Percentiles rank a stretch among this genome's conserved stretches.
Evolutionary conservation across 768 basidiomycete species (phyloP).

Genomic region (Kwoniella newhampshirensis): DNA sequence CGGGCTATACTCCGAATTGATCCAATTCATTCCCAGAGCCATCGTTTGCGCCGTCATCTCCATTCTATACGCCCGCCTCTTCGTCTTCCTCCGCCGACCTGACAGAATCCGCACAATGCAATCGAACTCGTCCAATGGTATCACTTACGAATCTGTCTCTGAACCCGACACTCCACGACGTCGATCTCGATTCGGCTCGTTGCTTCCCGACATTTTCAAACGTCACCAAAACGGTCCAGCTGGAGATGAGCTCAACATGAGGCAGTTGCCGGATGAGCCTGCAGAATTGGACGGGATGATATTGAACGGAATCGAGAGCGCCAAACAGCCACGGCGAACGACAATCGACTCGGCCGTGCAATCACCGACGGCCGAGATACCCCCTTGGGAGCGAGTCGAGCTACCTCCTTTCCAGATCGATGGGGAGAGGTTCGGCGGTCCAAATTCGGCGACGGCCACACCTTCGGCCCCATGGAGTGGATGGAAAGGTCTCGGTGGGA

Average conservation of each 20-base stretch:
- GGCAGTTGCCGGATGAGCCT: no score
- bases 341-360: no score
- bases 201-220: constrained; percentile 5
- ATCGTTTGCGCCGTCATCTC: constrained; percentile 48
- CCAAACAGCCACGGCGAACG: no score
- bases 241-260: no score
- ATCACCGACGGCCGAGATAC: constrained; percentile 27
- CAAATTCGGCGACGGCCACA: constrained; percentile 4
- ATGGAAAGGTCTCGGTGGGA: constrained; percentile 36
- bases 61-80: constrained; percentile 50
- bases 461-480: constrained; percentile 26
- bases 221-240: constrained; percentile 5
- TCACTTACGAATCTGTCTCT: constrained; percentile 8
- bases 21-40: constrained; percentile 53
- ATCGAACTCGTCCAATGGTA: constrained; percentile 26
- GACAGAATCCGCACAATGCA: constrained; percentile 50
- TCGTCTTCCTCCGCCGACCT: constrained; percentile 54
- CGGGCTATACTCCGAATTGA: constrained; percentile 51
- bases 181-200: constrained; percentile 3
- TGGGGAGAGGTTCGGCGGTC: constrained; percentile 41
- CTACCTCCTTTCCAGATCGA: constrained; percentile 51
- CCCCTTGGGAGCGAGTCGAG: constrained; percentile 53
- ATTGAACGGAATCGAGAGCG: no score
- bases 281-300: no score
- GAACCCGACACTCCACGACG: not conserved